phyloP scores from a whole-genome alignment of 148 eudicot species.

The Camellia lanceoleosa region DNA sequence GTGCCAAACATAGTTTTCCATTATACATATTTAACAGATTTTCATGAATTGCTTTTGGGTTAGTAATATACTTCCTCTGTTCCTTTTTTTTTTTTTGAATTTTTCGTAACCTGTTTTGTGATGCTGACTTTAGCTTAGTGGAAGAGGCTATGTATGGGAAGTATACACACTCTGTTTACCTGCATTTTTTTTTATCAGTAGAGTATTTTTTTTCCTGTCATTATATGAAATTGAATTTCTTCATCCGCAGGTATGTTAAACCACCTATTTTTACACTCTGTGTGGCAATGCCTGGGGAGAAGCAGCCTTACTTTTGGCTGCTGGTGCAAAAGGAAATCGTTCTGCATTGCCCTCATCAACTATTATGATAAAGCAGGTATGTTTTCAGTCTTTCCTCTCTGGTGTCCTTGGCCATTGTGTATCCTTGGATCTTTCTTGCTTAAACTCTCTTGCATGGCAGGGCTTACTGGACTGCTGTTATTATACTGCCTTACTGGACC shows the following conservation, averaged over 20 bases:
- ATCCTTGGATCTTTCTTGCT: slow-evolving; percentile 8
- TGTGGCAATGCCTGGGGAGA: slow-evolving; percentile 97
- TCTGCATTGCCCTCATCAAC: slow-evolving; percentile 91
- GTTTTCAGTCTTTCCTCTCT: background rate
- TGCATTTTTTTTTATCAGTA: no score
- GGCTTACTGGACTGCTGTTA: background rate
- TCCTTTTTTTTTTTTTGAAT: no score
- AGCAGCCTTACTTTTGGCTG: slow-evolving; percentile 90
- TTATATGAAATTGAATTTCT: background rate
- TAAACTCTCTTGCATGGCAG: background rate
- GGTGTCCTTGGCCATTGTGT: background rate
- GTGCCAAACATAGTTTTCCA: no score
- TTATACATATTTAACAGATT: no score
- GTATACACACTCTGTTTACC: no score
- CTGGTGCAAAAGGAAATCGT: slow-evolving; percentile 91
- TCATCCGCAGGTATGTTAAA: slow-evolving; percentile 52
- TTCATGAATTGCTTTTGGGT: no score
- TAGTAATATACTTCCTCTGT: no score
- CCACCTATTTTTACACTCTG: slow-evolving; percentile 84
- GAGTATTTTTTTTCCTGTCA: no score
- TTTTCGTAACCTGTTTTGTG: no score
- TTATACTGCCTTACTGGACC: background rate
- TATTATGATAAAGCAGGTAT: slow-evolving; percentile 86
- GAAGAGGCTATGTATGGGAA: no score
- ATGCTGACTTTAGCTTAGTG: no score